Percentiles rank a stretch among this genome's conserved stretches.
Evolutionary conservation across 805 yeast genomes (phyloP).

Genomic region (Metschnikowia drakensbergensis): DNA sequence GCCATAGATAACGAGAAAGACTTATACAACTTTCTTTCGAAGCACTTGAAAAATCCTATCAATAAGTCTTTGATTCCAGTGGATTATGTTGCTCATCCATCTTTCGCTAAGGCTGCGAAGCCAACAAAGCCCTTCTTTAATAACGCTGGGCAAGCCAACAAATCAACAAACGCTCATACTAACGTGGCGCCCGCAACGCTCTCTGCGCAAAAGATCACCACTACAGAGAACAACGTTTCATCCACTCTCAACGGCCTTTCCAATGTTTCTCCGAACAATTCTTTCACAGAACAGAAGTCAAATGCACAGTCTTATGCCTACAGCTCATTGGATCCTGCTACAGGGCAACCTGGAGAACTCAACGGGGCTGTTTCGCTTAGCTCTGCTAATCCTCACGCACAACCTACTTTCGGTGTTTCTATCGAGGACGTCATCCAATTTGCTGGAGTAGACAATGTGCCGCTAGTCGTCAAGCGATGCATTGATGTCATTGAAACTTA

Average conservation of each 20-base stretch:
- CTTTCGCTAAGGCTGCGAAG: conserved; percentile 41
- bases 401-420: conserved; percentile 75
- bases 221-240: background rate
- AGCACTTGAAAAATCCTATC: conserved; percentile 37
- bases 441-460: conserved; percentile 86
- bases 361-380: conserved; percentile 34
- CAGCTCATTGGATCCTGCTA: conserved; percentile 35
- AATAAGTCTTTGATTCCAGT: conserved; percentile 56
- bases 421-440: conserved; percentile 71
- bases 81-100: conserved; percentile 67
- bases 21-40: conserved; percentile 63
- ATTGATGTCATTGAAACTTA: conserved; percentile 79
- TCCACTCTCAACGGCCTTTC: background rate
- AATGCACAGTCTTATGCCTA: conserved; percentile 10
- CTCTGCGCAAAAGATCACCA: background rate
- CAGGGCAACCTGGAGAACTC: conserved; percentile 24
- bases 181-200: background rate
- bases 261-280: background rate
- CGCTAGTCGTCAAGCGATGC: conserved; percentile 84
- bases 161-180: conserved; percentile 1
- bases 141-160: conserved; percentile 1
- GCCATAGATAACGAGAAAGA: conserved; percentile 82
- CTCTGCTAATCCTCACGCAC: conserved; percentile 18
- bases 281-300: conserved; percentile 6
- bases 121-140: conserved; percentile 32